Evolutionary conservation across 352 stramenopile genomes (phyloP).

Genomic region (Phytopythium oedochilum): DNA sequence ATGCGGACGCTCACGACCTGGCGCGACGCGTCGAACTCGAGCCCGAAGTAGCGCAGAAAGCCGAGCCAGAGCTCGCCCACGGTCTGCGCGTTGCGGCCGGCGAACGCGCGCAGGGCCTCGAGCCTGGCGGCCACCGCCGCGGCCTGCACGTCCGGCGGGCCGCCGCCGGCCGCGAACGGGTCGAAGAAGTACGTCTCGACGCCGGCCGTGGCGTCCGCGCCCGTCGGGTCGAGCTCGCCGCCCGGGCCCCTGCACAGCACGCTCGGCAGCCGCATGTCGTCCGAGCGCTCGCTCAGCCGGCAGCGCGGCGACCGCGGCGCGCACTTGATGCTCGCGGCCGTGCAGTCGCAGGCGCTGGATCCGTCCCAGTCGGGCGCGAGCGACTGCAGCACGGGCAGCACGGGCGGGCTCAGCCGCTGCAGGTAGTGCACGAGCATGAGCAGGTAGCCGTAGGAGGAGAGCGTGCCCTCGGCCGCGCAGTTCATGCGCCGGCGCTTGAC

Average conservation of each 20-base stretch:
- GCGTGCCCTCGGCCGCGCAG: constrained; percentile 68
- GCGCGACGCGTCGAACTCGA: constrained; percentile 63
- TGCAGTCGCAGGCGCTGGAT: constrained; percentile 24
- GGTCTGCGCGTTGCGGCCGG: constrained; percentile 37
- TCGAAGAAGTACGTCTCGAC: constrained; percentile 87
- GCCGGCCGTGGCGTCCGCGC: constrained; percentile 14
- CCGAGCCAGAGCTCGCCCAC: constrained; percentile 64
- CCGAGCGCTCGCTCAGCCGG: constrained; percentile 29
- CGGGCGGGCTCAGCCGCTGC: constrained; percentile 59
- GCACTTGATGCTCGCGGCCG: constrained; percentile 10
- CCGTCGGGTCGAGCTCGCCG: constrained; percentile 28
- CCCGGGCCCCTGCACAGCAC: constrained; percentile 42
- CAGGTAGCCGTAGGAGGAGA: constrained; percentile 83
- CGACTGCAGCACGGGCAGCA: constrained; percentile 72
- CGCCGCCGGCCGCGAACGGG: constrained; percentile 48
- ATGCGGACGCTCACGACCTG: constrained; percentile 70
- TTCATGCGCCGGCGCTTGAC: constrained; percentile 84
- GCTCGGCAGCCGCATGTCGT: constrained; percentile 39
- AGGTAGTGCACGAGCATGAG: constrained; percentile 85
- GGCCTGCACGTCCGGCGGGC: no score
- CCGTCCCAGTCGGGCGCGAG: constrained; percentile 54
- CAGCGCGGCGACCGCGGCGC: constrained; percentile 22
- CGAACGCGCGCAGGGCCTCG: constrained; percentile 31
- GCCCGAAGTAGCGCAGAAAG: constrained; percentile 76
- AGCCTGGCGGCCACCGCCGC: constrained; percentile 4